Base-by-base conservation (phyloP, 345 rosid genomes). In the Gossypium ekmanianum region DNA sequence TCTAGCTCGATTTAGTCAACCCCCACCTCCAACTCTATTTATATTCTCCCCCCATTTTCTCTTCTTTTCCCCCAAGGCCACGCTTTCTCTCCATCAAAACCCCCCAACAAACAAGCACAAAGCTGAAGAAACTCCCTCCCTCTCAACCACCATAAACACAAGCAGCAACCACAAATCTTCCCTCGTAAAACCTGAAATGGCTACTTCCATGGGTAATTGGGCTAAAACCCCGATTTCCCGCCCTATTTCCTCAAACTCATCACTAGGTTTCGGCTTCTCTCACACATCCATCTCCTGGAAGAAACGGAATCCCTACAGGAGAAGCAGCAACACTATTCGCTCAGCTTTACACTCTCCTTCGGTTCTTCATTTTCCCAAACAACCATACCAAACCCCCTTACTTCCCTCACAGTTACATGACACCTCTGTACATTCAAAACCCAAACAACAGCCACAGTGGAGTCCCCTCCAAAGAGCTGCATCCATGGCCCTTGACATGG, bases 401-500 rank as follows among this genome's bases (percentile, higher is more conserved):
- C 75, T 79, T 66, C 81, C 84, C 7, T 34, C 41, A 54, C 75
- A 11, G 81, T 34, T 34, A 34, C 41, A 84, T 20, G 71, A 81
- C 41, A 41, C 72, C 77, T 41, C 75, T 1, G 18, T 13, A n/a
- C n/a, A 64, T 39, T 76, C 44, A 6, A 81, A 81, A 2, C 74
- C 72, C 48, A 47, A 41, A 61, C 78, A 64, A 61, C 78, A 4
- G 67, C 80, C 84, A 7, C 80, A 77, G 8, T 87, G 88, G 95
- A 94, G 88, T 50, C 68, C 87, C 62, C 59, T 94, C 63, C 97
- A 92, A 79, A 87, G 81, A 72, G 90, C 87, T 20, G 97, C 94
- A 0, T 81, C 94, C 9, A 45, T 82, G 67, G 94, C 92, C 20
- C 61, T 94, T 2, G 93, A 91, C 75, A 44, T 82, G 16, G 91